Evolutionary conservation across 768 basidiomycete species (phyloP).

Genomic region (Omphalotus guepiniiformis): DNA sequence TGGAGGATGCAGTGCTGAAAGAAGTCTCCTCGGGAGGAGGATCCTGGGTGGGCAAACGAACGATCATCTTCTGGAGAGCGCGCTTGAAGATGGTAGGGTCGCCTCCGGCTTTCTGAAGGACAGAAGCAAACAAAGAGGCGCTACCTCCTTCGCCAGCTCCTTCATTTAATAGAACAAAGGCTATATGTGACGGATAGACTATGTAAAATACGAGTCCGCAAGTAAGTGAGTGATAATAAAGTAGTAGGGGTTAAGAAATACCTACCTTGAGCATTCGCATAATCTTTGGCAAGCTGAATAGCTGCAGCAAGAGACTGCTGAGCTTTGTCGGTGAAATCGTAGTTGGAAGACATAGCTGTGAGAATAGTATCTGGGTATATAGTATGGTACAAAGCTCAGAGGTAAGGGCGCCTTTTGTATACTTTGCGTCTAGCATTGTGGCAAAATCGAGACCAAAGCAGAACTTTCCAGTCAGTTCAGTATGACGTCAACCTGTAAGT

Average conservation of each 20-base stretch:
- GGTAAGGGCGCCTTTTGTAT: neutral
- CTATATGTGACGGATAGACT: constrained; percentile 86
- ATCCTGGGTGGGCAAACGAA: constrained; percentile 76
- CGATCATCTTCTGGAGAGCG: constrained; percentile 68
- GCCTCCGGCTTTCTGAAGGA: constrained; percentile 80
- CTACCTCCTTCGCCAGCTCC: constrained; percentile 34
- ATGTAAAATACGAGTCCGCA: constrained; percentile 9
- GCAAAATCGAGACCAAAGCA: neutral
- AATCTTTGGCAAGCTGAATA: constrained; percentile 78
- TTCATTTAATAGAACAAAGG: constrained; percentile 76
- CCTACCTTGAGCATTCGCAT: constrained; percentile 76
- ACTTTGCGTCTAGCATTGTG: neutral
- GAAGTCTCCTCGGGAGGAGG: constrained; percentile 83
- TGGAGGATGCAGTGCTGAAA: constrained; percentile 49
- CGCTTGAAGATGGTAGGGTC: constrained; percentile 74
- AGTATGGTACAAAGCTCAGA: neutral
- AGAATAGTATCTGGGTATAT: too few relatives aligned
- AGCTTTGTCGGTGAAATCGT: constrained; percentile 87
- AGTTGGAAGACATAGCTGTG: constrained; percentile 44
- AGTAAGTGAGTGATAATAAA: constrained; percentile 10
- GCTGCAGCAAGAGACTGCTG: constrained; percentile 65
- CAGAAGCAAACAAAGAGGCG: constrained; percentile 68
- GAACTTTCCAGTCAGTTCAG: constrained; percentile 3
- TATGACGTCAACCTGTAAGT: too few relatives aligned
- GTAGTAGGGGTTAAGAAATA: constrained; percentile 4